Conservation (phyloP, 805 yeast genomes). For the Wickerhamiella qilinensis region DNA sequence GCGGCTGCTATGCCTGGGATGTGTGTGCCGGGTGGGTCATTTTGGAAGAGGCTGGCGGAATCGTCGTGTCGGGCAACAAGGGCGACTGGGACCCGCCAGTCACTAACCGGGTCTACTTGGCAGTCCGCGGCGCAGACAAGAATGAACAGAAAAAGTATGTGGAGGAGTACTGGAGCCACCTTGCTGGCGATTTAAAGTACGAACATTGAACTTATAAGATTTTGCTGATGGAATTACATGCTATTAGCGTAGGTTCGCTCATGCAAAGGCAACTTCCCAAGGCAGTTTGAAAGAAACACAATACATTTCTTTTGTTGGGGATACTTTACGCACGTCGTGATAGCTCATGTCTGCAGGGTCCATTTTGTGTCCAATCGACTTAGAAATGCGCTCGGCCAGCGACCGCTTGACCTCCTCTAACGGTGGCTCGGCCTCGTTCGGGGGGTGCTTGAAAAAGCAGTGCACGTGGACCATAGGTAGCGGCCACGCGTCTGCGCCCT, state of each 20-base stretch:
- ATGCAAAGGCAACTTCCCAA: slow-evolving; percentile 22
- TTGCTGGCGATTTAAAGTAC: slow-evolving; percentile 31
- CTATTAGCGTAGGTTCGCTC: too few species aligned
- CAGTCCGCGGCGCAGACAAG: slow-evolving; percentile 37
- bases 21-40: slow-evolving; percentile 57
- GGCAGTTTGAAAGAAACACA: slow-evolving; percentile 66
- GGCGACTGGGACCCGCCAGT: slow-evolving; percentile 33
- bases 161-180: slow-evolving; percentile 34
- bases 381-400: slow-evolving; percentile 38
- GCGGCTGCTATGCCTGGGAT: slow-evolving; percentile 57
- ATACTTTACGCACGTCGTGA: slow-evolving; percentile 83
- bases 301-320: slow-evolving; percentile 95
- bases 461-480: slow-evolving; percentile 74
- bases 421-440: slow-evolving; percentile 55
- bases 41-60: slow-evolving; percentile 42
- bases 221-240: too few species aligned
- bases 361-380: slow-evolving; percentile 31
- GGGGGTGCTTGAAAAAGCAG: slow-evolving; percentile 81
- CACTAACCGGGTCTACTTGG: slow-evolving; percentile 37
- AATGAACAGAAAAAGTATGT: slow-evolving; percentile 31
- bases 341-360: slow-evolving; percentile 34
- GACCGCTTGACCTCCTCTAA: slow-evolving; percentile 52
- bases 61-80: slow-evolving; percentile 37
- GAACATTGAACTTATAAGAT: slow-evolving; percentile 12
- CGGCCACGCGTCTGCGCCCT: slow-evolving; percentile 29